Evolutionary conservation across 345 rosid species (phyloP), one percentile per base, ranked within the genome.

Genomic region (Hibiscus trionum): DNA sequence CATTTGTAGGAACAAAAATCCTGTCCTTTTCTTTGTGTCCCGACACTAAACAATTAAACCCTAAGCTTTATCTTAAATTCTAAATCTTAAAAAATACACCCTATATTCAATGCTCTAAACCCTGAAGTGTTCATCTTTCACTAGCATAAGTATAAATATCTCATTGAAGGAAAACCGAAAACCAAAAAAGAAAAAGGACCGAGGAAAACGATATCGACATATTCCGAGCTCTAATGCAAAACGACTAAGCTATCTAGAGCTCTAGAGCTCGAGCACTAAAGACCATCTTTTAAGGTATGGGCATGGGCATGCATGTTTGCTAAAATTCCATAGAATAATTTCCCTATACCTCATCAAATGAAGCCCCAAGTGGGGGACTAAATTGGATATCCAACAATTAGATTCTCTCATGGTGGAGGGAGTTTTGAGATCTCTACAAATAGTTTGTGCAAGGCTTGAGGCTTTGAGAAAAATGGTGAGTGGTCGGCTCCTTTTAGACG

Each of bases 401-500:
- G 65, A 59, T 55, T 69, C 52, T 73, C 71, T 73, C 72, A 75
- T 56, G 80, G 66, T 47, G 80, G 60, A 73, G 86, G 82, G 58
- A 77, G 72, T 77, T 75, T 86, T n/a, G 94, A 82, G 44, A 96
- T 93, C 86, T 96, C 98, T 71, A 90, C 88, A 75, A 93, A 70
- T 78, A 88, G 44, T 82, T 88, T 92, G 80, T 95, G 99, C 49
- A 95, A 83, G 67, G 93, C 90, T 82, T 92, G 99, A 80, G 99
- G 99, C 84, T 90, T 95, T n/a, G 98, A 95, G 85, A 95, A 95
- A 82, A 95, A 95, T 10, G 99, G 98, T 10, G 99, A 91, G 83
- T 95, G 99, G 58, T 95, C 99, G 6, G 97, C 86, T 9, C 99
- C 99, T 85, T 85, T 95, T 47, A 95, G 74, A 26, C 81, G 85